Base-by-base conservation (phyloP, 306 rosid genomes). In the Vigna trinervia region DNA sequence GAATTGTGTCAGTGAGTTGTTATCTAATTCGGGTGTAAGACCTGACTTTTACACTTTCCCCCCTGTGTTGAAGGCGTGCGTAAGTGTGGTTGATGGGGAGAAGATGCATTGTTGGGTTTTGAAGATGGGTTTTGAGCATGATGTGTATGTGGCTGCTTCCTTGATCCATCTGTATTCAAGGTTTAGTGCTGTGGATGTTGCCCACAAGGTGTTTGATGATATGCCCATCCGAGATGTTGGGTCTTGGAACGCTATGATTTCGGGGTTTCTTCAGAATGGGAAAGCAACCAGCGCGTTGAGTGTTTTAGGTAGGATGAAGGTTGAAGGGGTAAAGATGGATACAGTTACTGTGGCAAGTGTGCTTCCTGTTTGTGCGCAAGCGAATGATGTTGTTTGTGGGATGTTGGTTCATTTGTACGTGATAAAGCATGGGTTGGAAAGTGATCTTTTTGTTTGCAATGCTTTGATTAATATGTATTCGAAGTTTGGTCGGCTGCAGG, bases 191-290 rank as follows among this genome's bases (percentile, higher is more conserved):
- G 41, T 82, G 2, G 54, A 59, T 71, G 74, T 15, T 75, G 84
- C 88, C 0, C 26, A 59, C 13, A 76, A 79, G 61, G 10, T 85
- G 76, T 85, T 85, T 82, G 78, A 50, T 13, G 78, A 71, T 53
- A 85, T 85, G 88, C 78, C 80, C 0, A 71, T 71, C 5, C 76
- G 84, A 4, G 88, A 85, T 67, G 56, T 85, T 70, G 86, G 88
- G 1, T 79, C 86, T 66, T 85, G 88, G 88, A 85, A 85, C 61
- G 86, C 88, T 5, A 85, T 85, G 88, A 82, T 85, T 71, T 82
- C 84, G 3, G 88, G 82, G 78, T 85, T 85, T 76, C 75, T 82
- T 78, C 80, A 71, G 78, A 85, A 79, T 45, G 86, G 88, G 5
- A 60, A 82, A 79, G 86, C 72, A 1, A 75, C 50, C 0, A 75